phyloP scores from a whole-genome alignment of 1,139 yeast species.

The Scheffersomyces segobiensis region DNA sequence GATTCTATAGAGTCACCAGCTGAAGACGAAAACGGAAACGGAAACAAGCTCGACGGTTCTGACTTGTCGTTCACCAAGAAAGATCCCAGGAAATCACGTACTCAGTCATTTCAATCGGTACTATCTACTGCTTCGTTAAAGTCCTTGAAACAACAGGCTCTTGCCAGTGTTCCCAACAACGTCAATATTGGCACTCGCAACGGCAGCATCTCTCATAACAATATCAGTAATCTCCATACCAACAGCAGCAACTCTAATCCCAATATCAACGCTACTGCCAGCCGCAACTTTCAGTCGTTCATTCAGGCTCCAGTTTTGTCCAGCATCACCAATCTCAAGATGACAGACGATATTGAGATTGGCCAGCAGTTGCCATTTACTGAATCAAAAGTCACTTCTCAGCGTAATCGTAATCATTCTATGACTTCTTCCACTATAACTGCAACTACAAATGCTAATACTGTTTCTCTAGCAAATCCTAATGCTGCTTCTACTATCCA shows the following conservation, averaged over 20 bases:
- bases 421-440: not conserved
- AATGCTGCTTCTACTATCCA: not conserved
- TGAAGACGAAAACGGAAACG: constrained; percentile 1
- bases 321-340: constrained; percentile 35
- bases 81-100: constrained; percentile 50
- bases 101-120: constrained; percentile 67
- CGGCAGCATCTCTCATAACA: constrained; percentile 3
- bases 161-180: constrained; percentile 16
- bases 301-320: constrained; percentile 52
- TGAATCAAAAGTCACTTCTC: constrained; percentile 13
- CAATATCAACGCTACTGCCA: constrained; percentile 11
- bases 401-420: not conserved
- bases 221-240: constrained; percentile 1
- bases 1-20: constrained; percentile 1
- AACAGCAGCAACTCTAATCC: constrained; percentile 12
- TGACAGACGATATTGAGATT: constrained; percentile 32
- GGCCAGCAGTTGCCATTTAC: constrained; percentile 48
- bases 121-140: constrained; percentile 60
- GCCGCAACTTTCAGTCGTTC: constrained; percentile 42
- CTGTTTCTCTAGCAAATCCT: not conserved
- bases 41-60: constrained; percentile 11
- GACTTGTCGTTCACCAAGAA: constrained; percentile 53
- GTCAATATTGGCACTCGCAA: constrained; percentile 21
- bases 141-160: constrained; percentile 39
- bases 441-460: not conserved